Percentiles rank a stretch among this genome's conserved stretches.
Conservation (phyloP, 1,139 yeast genomes). For the Blastobotrys elegans region DNA sequence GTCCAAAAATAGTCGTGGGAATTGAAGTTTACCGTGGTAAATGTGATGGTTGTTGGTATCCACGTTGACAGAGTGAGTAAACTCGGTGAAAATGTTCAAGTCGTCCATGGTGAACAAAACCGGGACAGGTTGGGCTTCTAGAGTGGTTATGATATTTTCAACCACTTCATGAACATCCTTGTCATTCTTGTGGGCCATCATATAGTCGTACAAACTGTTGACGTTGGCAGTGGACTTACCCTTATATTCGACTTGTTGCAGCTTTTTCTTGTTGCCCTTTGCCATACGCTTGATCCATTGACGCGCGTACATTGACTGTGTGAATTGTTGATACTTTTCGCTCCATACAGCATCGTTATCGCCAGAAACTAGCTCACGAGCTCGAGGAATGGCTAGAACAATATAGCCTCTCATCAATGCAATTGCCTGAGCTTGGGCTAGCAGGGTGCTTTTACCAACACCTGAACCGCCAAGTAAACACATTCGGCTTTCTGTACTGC, state of each 20-base stretch:
- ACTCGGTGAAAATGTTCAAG: conserved; percentile 58
- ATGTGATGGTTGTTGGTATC: conserved; percentile 54
- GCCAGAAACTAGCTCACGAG: conserved; percentile 63
- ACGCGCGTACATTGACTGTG: conserved; percentile 77
- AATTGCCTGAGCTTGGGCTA: conserved; percentile 68
- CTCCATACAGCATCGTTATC: conserved; percentile 62
- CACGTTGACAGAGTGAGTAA: conserved; percentile 56
- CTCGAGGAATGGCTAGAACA: conserved; percentile 62
- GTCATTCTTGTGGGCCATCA: conserved; percentile 35
- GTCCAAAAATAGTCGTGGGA: conserved; percentile 56
- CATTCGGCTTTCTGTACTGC: conserved; percentile 45
- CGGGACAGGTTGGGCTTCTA: conserved; percentile 46
- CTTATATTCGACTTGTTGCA: conserved; percentile 25
- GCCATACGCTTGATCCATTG: conserved; percentile 54
- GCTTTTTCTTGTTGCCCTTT: conserved; percentile 49
- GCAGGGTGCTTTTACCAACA: conserved; percentile 69
- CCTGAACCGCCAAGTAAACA: conserved; percentile 70
- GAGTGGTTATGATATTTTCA: conserved; percentile 51
- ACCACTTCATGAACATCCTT: conserved; percentile 42
- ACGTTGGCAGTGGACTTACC: conserved; percentile 34
- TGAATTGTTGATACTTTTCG: conserved; percentile 46
- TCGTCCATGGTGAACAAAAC: conserved; percentile 72
- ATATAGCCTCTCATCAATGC: conserved; percentile 49
- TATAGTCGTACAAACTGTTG: conserved; percentile 43
- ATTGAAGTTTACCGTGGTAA: conserved; percentile 59